Evolutionary conservation across 306 rosid genomes (phyloP).

Genomic region (Prunus salicina): DNA sequence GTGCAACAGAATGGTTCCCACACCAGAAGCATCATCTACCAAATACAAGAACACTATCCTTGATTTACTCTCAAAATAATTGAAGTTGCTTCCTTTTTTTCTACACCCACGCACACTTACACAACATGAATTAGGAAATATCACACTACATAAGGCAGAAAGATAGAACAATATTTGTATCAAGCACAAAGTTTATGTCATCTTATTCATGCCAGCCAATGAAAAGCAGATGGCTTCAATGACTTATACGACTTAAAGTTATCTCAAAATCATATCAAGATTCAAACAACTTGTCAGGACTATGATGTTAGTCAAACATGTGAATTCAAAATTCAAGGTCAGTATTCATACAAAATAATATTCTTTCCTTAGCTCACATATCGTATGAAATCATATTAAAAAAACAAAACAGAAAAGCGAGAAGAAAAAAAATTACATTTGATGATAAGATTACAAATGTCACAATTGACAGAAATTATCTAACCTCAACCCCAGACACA

Average conservation of each 20-base stretch:
- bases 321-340: constrained; percentile 22
- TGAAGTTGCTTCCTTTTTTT: neutral
- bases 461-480: constrained; percentile 9
- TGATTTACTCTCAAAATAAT: neutral
- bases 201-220: neutral
- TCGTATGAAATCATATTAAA: neutral
- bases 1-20: neutral
- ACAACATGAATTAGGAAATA: neutral
- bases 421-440: neutral
- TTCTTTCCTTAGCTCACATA: constrained; percentile 14
- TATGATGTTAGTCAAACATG: constrained; percentile 22
- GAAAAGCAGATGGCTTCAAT: neutral
- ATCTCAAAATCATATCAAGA: constrained; percentile 12
- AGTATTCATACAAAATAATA: constrained; percentile 12
- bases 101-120: neutral
- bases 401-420: neutral
- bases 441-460: constrained; percentile 35
- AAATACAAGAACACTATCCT: neutral
- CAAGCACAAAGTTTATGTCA: neutral
- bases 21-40: neutral
- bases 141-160: neutral
- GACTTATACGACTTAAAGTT: neutral
- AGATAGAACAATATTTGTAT: neutral
- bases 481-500: constrained; percentile 22
- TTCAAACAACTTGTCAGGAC: constrained; percentile 19